Evolutionary conservation across 1,284 basidiomycete genomes (phyloP), one percentile per base, ranked within the genome.

Genomic region (Blastosporella zonata): DNA sequence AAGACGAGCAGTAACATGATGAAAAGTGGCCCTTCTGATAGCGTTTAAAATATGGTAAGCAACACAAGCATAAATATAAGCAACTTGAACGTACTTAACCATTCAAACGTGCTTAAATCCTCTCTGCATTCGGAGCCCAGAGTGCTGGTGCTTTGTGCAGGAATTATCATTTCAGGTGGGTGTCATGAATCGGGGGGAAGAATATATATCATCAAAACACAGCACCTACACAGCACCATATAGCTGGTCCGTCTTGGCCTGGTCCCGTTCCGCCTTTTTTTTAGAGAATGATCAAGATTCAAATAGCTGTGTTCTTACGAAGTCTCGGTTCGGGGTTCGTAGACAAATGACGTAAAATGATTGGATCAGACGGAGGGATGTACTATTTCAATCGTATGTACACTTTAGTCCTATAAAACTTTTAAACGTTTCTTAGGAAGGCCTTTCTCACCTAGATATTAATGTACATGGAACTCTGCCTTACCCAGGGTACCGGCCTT

Each of bases 1-100:
- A 67, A 65, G 15, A 58, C 48, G 10, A 67, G 56, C n/a, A 64
- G 43, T 12, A 64, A 46, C 10, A 62, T 45, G 2, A 65, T 41
- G 17, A 62, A 55, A 3, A 58, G 28, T 7, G 50, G 36, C 9
- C 51, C 54, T 33, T 43, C 55, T 56, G 18, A 12, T 41, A 8
- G 10, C 5, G n/a, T n/a, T 18, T n/a, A 1, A 18, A 10, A 41
- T 8, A 22, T 9, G 13, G 31, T 40, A 31, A 13, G 15, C 8
- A 23, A 43, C 10, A 5, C 7, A 9, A 7, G 17, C 7, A n/a
- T n/a, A 7, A 42, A 15, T 27, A 9, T 33, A n/a, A 17, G 22
- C 15, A 6, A 34, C 10, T 15, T 4, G 10, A 15, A 38, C 41
- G 47, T 43, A 48, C 47, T 48, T 18, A 43, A 31, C 35, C 27